Conservation (phyloP, 345 rosid species). For the Linum trigynum region DNA sequence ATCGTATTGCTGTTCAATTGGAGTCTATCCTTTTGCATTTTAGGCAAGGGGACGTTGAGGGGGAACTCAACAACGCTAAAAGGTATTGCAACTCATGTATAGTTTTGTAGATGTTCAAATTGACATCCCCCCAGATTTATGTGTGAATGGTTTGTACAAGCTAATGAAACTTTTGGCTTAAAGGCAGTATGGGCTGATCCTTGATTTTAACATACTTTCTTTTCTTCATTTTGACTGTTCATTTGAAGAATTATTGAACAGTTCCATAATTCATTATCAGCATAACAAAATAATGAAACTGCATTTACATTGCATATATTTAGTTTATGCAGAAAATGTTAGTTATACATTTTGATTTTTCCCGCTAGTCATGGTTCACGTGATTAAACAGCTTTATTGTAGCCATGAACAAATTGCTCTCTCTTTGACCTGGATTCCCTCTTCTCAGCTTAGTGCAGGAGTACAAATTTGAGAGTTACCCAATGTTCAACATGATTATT, state of each 20-base stretch:
- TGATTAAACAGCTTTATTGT: not conserved
- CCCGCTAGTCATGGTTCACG: not conserved
- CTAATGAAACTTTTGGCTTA: no score
- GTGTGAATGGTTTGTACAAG: no score
- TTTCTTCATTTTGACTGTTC: not conserved
- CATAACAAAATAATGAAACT: no score
- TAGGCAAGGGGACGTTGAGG: conserved; percentile 35
- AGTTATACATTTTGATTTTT: not conserved
- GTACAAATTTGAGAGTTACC: conserved; percentile 34
- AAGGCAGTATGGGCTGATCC: no score
- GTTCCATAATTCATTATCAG: not conserved
- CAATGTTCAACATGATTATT: conserved; percentile 37
- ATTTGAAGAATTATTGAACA: conserved; percentile 4
- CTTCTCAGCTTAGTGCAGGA: conserved; percentile 52
- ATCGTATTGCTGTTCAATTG: conserved; percentile 42
- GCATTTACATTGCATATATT: not conserved
- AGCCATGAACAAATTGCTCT: not conserved
- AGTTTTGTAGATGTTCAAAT: no score
- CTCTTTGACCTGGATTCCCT: not conserved
- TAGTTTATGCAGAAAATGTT: not conserved
- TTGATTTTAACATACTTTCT: not conserved
- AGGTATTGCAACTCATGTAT: conserved; percentile 27
- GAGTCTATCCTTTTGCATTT: conserved; percentile 56
- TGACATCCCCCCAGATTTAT: no score
- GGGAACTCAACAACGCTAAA: conserved; percentile 40